Evolutionary conservation across 495 filamentous ascomycete species (phyloP).

Genomic region (Hyaloscypha finlandica): DNA sequence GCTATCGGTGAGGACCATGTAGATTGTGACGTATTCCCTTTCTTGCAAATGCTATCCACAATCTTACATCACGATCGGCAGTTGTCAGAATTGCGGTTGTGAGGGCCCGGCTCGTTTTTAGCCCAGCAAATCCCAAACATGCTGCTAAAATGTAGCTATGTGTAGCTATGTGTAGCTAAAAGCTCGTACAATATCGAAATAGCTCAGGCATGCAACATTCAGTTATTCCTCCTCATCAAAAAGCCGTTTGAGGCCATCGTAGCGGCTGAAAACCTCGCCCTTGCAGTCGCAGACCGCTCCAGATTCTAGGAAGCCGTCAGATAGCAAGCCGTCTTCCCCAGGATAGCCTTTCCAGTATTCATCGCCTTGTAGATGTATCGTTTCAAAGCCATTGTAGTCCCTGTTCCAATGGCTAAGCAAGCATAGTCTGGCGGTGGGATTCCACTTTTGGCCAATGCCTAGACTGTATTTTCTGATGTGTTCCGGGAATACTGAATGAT

Average conservation of each 20-base stretch:
- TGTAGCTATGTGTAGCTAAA: too few relatives aligned
- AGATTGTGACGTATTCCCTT: neutral
- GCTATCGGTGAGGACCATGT: neutral
- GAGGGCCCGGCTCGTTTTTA: too few relatives aligned
- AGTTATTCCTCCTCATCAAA: constrained; percentile 3
- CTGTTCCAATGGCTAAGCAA: constrained; percentile 3
- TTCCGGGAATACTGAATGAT: constrained; percentile 9
- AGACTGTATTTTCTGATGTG: constrained; percentile 4
- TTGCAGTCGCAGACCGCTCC: constrained; percentile 3
- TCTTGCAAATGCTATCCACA: too few relatives aligned
- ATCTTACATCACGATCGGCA: too few relatives aligned
- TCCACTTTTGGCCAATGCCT: constrained; percentile 4
- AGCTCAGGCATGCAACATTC: neutral
- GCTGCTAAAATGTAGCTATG: neutral
- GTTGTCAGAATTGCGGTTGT: too few relatives aligned
- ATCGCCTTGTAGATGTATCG: constrained; percentile 11
- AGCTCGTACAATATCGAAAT: neutral
- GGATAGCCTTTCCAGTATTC: constrained; percentile 3
- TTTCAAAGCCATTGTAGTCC: neutral
- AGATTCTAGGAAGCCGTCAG: constrained; percentile 15
- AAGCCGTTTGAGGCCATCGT: constrained; percentile 20
- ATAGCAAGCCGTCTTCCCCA: constrained; percentile 13
- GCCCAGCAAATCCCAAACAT: neutral
- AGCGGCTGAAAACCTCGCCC: constrained; percentile 22
- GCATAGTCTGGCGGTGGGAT: constrained; percentile 6